These are phyloP conservation scores for Leptographium flavum DNA, from an alignment of 2,329 filamentous ascomycete genomes.

Conservation along the genomic window DNA sequence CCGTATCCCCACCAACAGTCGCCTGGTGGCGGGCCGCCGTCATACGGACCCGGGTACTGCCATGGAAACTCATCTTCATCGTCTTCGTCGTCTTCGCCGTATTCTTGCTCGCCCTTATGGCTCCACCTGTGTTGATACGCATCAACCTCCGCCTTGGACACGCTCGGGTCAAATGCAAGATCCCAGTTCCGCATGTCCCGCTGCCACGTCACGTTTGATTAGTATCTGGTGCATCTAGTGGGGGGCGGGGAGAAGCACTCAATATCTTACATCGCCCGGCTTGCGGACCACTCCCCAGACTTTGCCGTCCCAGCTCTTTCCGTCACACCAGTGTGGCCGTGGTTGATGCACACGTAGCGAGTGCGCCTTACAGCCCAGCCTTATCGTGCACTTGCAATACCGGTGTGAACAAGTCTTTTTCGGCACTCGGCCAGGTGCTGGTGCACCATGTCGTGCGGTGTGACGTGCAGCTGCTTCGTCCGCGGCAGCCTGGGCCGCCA, in stretches of 20 bases:
- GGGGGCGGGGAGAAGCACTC: not conserved
- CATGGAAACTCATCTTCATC: too few relatives aligned
- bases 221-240: not conserved
- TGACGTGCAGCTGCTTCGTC: too few relatives aligned
- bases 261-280: conserved; percentile 3
- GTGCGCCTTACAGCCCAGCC: not conserved
- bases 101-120: too few relatives aligned
- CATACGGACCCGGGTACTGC: too few relatives aligned
- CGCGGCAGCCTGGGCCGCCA: conserved; percentile 2
- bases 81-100: not conserved
- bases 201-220: not conserved
- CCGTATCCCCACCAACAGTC: too few relatives aligned
- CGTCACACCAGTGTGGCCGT: conserved; percentile 10
- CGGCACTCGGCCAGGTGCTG: not conserved
- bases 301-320: conserved; percentile 10
- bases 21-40: too few relatives aligned
- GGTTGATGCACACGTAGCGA: conserved; percentile 1
- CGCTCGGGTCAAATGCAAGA: conserved; percentile 7
- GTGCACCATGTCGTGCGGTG: too few relatives aligned
- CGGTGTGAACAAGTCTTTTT: not conserved
- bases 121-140: too few relatives aligned
- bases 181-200: conserved; percentile 3
- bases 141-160: conserved; percentile 2
- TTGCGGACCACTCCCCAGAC: conserved; percentile 6
- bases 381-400: not conserved